These are phyloP conservation scores for Hypericum perforatum DNA, from an alignment of 345 rosid species.

Conservation along the genomic window DNA sequence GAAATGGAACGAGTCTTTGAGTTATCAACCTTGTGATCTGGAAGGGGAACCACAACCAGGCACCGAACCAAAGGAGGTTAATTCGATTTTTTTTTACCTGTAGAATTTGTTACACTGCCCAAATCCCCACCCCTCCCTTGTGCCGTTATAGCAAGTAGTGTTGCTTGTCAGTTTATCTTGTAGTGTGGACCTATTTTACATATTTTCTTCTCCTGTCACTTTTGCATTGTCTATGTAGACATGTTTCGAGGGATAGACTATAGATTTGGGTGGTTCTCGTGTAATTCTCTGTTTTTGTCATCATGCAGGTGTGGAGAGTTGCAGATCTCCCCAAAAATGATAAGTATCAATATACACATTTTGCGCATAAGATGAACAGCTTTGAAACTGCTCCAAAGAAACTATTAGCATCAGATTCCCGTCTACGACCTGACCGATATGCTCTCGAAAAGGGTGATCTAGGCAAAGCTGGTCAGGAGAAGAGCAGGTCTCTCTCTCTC, in stretches of 20 bases:
- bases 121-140: too few relatives aligned
- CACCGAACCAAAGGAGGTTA: slow-evolving; percentile 61
- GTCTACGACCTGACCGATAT: slow-evolving; percentile 72
- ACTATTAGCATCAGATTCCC: slow-evolving; percentile 74
- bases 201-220: too few relatives aligned
- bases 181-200: too few relatives aligned
- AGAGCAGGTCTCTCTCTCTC: slow-evolving; percentile 50
- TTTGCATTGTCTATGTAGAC: too few relatives aligned
- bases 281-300: too few relatives aligned
- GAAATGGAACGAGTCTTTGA: slow-evolving; percentile 72
- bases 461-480: slow-evolving; percentile 60
- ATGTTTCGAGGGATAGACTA: too few relatives aligned
- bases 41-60: slow-evolving; percentile 74
- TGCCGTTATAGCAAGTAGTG: too few relatives aligned
- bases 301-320: slow-evolving; percentile 57
- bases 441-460: slow-evolving; percentile 73
- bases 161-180: too few relatives aligned
- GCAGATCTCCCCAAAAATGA: slow-evolving; percentile 65
- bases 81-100: not conserved
- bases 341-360: slow-evolving; percentile 62
- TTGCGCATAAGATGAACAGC: slow-evolving; percentile 85
- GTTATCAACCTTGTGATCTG: slow-evolving; percentile 70
- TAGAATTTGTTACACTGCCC: too few relatives aligned
- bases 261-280: too few relatives aligned
- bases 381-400: slow-evolving; percentile 76